phyloP scores from a whole-genome alignment of 176 grass and related monocot species.

The Aechmea fasciata region DNA sequence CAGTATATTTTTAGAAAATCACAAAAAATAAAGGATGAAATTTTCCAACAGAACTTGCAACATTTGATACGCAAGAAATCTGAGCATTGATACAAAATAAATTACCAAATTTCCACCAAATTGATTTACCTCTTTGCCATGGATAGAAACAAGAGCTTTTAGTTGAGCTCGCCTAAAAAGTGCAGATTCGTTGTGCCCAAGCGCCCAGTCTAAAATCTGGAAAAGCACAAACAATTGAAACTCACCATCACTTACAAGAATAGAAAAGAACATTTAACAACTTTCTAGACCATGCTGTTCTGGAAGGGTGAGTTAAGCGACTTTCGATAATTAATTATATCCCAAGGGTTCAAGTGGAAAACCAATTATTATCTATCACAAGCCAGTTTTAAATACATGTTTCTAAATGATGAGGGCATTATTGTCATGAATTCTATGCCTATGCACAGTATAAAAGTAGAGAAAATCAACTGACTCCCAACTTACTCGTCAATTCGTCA shows the following conservation, averaged over 20 bases:
- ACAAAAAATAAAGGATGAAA: not conserved
- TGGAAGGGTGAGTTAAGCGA: no score
- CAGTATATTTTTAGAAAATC: conserved; percentile 10
- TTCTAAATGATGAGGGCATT: no score
- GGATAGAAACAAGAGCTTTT: conserved; percentile 95
- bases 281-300: not conserved
- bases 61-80: not conserved
- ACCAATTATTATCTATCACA: no score
- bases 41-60: conserved; percentile 6
- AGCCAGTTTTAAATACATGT: no score
- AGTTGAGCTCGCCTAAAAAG: conserved; percentile 97
- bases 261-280: conserved; percentile 9
- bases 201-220: conserved; percentile 90
- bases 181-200: conserved; percentile 99
- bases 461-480: no score
- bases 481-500: no score
- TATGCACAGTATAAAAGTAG: no score
- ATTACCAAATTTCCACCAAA: not conserved
- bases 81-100: not conserved
- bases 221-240: conserved; percentile 21
- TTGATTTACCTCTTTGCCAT: conserved; percentile 89
- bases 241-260: conserved; percentile 7
- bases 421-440: no score
- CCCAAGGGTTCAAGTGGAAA: no score
- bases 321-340: no score